These are phyloP conservation scores for Cylindrodendrum hubeiense DNA, from an alignment of 2,329 filamentous ascomycete species.

Conservation along the genomic window DNA sequence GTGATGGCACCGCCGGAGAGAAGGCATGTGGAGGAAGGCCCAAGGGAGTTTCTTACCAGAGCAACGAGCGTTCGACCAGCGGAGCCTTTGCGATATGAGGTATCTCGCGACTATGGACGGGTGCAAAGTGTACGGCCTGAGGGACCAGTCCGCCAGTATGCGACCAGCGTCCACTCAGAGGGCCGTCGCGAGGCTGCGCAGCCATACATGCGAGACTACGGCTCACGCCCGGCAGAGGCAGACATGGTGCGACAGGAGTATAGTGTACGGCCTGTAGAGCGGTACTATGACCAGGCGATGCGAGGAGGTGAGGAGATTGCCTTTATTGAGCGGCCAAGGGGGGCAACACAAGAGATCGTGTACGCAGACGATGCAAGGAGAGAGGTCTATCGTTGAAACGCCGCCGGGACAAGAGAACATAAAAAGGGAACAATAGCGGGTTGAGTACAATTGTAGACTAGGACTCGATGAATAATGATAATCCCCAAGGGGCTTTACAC, in stretches of 20 bases:
- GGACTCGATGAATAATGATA: constrained; percentile 10
- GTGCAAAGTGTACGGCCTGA: constrained; percentile 59
- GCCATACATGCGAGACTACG: constrained; percentile 50
- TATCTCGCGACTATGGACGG: constrained; percentile 57
- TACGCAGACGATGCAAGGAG: constrained; percentile 58
- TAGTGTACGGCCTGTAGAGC: constrained; percentile 57
- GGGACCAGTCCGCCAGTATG: constrained; percentile 45
- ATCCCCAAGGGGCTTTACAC: constrained; percentile 5
- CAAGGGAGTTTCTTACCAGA: constrained; percentile 67
- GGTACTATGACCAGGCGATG: constrained; percentile 56
- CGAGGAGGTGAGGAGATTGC: constrained; percentile 54
- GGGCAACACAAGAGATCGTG: constrained; percentile 56
- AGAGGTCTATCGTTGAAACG: constrained; percentile 50
- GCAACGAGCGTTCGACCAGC: constrained; percentile 70
- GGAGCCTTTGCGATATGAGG: constrained; percentile 58
- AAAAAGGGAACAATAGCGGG: not conserved
- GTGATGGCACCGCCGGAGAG: constrained; percentile 58
- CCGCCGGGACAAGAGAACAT: not conserved
- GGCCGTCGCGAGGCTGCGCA: constrained; percentile 46
- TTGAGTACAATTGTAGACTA: constrained; percentile 5
- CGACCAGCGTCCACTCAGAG: constrained; percentile 44
- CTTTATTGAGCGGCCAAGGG: constrained; percentile 59
- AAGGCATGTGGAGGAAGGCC: constrained; percentile 58
- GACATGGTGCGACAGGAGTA: constrained; percentile 49
- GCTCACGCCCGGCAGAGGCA: constrained; percentile 40